Percentiles rank a stretch among this genome's conserved stretches.
Conservation (phyloP, 371 early-diverging fungal genomes). For the Capillidium heterosporum region DNA sequence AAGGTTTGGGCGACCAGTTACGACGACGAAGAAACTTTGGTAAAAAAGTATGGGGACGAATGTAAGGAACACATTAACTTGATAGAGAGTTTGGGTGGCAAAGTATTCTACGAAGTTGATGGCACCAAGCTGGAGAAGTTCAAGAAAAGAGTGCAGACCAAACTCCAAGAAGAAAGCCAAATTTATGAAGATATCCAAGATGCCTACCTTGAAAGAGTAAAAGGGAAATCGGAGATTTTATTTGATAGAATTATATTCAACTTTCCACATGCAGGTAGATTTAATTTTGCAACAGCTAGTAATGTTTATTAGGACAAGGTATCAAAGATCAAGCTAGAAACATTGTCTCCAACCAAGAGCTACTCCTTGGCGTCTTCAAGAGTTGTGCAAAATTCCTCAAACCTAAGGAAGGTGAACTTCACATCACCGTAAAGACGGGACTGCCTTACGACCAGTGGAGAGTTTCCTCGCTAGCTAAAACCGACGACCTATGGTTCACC, state of each 20-base stretch:
- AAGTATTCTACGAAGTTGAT: constrained; percentile 61
- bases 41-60: constrained; percentile 58
- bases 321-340: constrained; percentile 88
- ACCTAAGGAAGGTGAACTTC: constrained; percentile 39
- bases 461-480: constrained; percentile 49
- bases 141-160: not conserved
- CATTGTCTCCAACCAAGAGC: constrained; percentile 57
- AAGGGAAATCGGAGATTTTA: not conserved
- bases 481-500: constrained; percentile 30
- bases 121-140: constrained; percentile 45
- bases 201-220: constrained; percentile 32
- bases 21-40: constrained; percentile 44
- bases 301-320: constrained; percentile 35
- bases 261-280: constrained; percentile 78
- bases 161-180: not conserved
- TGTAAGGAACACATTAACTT: constrained; percentile 39
- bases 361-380: constrained; percentile 49
- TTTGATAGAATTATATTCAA: constrained; percentile 61
- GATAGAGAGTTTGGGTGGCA: constrained; percentile 32
- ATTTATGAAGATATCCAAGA: constrained; percentile 24
- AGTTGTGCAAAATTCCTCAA: constrained; percentile 11
- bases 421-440: constrained; percentile 68
- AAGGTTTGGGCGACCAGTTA: constrained; percentile 55
- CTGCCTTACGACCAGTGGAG: constrained; percentile 81
- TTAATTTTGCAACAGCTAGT: not conserved